These are phyloP conservation scores for Fistulinella cinereoalba DNA, from an alignment of 1,284 basidiomycete genomes.

Conservation along the genomic window DNA sequence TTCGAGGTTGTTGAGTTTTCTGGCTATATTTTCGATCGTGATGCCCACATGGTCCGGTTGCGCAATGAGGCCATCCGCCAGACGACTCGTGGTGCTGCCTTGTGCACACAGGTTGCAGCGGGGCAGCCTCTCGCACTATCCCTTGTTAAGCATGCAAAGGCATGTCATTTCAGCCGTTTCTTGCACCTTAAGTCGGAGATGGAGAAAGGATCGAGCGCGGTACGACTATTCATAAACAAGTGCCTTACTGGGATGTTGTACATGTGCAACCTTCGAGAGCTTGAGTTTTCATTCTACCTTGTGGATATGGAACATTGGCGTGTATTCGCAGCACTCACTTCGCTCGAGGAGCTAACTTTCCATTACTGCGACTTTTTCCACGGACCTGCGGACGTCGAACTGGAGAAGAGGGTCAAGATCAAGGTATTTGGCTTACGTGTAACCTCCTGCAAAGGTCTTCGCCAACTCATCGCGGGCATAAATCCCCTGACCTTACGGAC, in stretches of 20 bases:
- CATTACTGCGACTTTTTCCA: not conserved
- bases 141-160: constrained; percentile 14
- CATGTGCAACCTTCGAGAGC: constrained; percentile 19
- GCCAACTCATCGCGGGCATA: not conserved
- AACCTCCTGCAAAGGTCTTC: not conserved
- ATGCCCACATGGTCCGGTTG: not conserved
- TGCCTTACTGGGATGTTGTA: constrained; percentile 7
- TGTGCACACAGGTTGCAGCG: constrained; percentile 17
- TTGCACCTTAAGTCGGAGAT: not conserved
- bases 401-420: constrained; percentile 1
- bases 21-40: constrained; percentile 3
- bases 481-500: constrained; percentile 3
- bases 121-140: constrained; percentile 16
- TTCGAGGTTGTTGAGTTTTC: constrained; percentile 34
- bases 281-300: constrained; percentile 6
- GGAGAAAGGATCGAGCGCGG: not conserved
- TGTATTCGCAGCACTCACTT: constrained; percentile 5
- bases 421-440: constrained; percentile 6
- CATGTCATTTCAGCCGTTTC: constrained; percentile 10
- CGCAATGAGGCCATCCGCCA: not conserved
- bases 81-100: not conserved
- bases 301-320: constrained; percentile 16
- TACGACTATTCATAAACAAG: not conserved
- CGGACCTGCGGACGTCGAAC: not conserved
- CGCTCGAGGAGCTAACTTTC: constrained; percentile 18